Base-by-base conservation (phyloP, 768 basidiomycete species). In the Hygrophorus russula region DNA sequence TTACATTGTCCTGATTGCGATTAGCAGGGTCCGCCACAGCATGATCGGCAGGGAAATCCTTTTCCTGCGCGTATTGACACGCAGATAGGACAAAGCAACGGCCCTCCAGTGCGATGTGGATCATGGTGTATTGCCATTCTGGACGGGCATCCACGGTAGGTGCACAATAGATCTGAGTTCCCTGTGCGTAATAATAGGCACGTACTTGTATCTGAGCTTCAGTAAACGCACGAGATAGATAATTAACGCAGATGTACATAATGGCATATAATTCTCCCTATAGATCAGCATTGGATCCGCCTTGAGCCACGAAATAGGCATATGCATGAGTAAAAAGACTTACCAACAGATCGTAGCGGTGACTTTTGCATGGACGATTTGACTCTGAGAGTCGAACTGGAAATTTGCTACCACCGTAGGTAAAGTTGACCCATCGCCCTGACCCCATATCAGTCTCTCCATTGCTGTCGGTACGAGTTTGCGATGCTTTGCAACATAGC, bases 201-300 rank as follows among this genome's bases (percentile, higher is more conserved):
- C 79, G 67, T 46, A 81, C 77, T 78, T 24, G 18, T 33, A 5
- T 24, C 36, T 39, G 18, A 15, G 28, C 28, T 41, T 32, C 27
- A 36, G 20, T 3, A 30, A 30, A 11, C n/a, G 12, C 28, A 42
- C 30, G 34, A 36, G 31, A 18, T 10, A 38, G 32, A 35, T 33
- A 18, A 32, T 33, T 18, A 38, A n/a, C n/a, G 0, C 27, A 35
- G 33, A 60, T 74, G 37, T 45, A 77, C 74, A 53, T 44, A 80
- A 53, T 14, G 80, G 80, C 77, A 80, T 79, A 47, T 78, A 79
- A 52, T 81, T 80, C 48, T 82, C 80, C 80, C 79, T 80, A 41
- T 32, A 40, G 41, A 40, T 2, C 42, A 44, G n/a, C n/a, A 15
- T 32, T 17, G 34, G 20, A 10, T 41, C 34, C 27, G 30, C 43